Base-by-base conservation (phyloP, 257 asterid species). In the Linaria vulgaris region DNA sequence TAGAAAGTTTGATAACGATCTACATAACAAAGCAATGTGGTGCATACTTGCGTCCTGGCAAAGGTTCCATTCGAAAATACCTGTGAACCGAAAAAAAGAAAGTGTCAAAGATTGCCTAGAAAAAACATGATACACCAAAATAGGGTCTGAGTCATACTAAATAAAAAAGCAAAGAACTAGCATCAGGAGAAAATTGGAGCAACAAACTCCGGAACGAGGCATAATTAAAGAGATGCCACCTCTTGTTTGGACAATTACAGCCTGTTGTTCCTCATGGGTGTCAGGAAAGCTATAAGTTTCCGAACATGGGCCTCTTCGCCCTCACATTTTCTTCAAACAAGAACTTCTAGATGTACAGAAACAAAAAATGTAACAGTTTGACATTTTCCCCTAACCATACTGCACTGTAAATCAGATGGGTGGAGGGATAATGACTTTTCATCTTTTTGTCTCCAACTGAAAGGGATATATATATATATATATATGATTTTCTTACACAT, bases 11-110 rank as follows among this genome's bases (percentile, higher is more conserved):
- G 21, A 21, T 34, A 1, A 49, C n/a, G 48, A 19, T 60, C 66
- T 9, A 60, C 13, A 55, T 19, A 56, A 72, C 41, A 4, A 38
- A 24, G 56, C 56, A 62, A 44, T 52, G 51, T 13, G 27, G 62
- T 47, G 63, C 99, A 56, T 87, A 92, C 99, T 92, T 92, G 86
- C 95, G 90, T 39, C 99, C 99, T 15, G 97, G 94, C 56, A 83
- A 74, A 79, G 99, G 97, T 63, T 92, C 99, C 86, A 87, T 68
- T 73, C 97, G 91, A 43, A 92, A 92, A 74, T 89, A 92, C 87
- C 99, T 92, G 86, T 38, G 65, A 66, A 58, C 53, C 57, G 9
- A 22, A 41, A 31, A 31, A 19, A 16, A 25, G 44, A 61, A 52
- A 62, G 30, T 21, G 64, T 68, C 45, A 20, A 57, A 41, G 58